Conservation (phyloP, 192 early-diverging fungal genomes). For the Paraglomus brasilianum region DNA sequence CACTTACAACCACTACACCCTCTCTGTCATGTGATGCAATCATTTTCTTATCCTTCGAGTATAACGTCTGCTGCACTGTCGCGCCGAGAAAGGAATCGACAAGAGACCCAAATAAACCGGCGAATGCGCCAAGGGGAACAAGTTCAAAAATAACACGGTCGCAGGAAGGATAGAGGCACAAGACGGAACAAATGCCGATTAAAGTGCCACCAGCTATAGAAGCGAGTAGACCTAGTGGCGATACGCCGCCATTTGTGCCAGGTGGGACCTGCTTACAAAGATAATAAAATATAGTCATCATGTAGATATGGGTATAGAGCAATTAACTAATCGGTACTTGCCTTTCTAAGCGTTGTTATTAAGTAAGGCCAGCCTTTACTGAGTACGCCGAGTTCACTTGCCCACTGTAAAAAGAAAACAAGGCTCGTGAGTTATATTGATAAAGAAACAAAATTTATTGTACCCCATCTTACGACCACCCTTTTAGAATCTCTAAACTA, state of each 20-base stretch:
- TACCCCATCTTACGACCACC: too few species aligned
- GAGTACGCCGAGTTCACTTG: constrained; percentile 86
- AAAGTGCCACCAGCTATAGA: constrained; percentile 73
- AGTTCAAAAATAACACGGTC: constrained; percentile 42
- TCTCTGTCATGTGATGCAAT: constrained; percentile 48
- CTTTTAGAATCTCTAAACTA: too few species aligned
- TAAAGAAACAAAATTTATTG: too few species aligned
- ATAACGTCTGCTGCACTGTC: constrained; percentile 73
- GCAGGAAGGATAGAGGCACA: constrained; percentile 54
- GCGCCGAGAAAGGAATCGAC: constrained; percentile 88
- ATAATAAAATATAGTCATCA: neutral
- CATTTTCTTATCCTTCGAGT: constrained; percentile 61
- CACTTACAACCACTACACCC: constrained; percentile 57
- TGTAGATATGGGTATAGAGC: neutral
- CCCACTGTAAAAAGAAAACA: constrained; percentile 56
- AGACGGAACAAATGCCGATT: constrained; percentile 62
- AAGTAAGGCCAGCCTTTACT: constrained; percentile 70
- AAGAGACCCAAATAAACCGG: constrained; percentile 76
- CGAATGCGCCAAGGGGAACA: constrained; percentile 55
- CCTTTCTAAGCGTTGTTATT: constrained; percentile 67
- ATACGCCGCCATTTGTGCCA: constrained; percentile 90
- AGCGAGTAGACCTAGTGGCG: constrained; percentile 68
- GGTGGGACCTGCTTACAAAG: constrained; percentile 66
- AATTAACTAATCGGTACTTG: neutral
- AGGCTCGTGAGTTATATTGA: neutral